These are phyloP conservation scores for Nemophila menziesii DNA, from an alignment of 257 asterid species.

Conservation along the genomic window DNA sequence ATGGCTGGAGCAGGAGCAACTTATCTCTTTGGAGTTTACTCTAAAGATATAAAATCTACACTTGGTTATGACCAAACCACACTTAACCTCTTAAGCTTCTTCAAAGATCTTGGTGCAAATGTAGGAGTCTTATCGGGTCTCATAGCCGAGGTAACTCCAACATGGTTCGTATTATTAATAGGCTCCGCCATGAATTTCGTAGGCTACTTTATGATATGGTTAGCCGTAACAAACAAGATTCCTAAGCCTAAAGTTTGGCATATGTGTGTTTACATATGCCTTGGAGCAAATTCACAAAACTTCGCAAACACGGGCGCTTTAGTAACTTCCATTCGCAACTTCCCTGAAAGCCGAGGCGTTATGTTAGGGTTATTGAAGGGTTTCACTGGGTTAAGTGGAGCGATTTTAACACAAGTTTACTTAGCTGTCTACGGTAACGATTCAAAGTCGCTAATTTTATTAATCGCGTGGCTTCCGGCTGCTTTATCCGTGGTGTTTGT, in stretches of 20 bases:
- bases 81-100: conserved; percentile 5
- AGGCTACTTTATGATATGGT: conserved; percentile 10
- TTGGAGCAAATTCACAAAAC: conserved; percentile 9
- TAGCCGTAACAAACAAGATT: conserved; percentile 5
- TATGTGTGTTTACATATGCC: conserved; percentile 7
- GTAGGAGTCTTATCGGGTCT: conserved; percentile 10
- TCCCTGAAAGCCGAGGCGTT: conserved; percentile 3
- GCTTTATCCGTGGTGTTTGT: conserved; percentile 8
- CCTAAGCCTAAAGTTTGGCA: conserved; percentile 6
- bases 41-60: conserved; percentile 6
- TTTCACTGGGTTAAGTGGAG: conserved; percentile 8
- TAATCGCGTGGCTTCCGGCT: conserved; percentile 9
- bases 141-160: conserved; percentile 7
- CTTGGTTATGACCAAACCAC: conserved; percentile 10
- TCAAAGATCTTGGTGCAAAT: conserved; percentile 9
- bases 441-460: conserved; percentile 3
- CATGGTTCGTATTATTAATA: conserved; percentile 5
- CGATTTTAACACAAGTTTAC: conserved; percentile 6
- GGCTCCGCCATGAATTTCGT: conserved; percentile 9
- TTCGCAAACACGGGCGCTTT: conserved; percentile 8
- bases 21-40: conserved; percentile 9
- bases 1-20: conserved; percentile 10
- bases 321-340: conserved; percentile 4
- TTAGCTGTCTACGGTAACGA: conserved; percentile 7
- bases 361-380: conserved; percentile 7